Conservation (phyloP, 345 rosid species). For the Hypericum androsaemum region DNA sequence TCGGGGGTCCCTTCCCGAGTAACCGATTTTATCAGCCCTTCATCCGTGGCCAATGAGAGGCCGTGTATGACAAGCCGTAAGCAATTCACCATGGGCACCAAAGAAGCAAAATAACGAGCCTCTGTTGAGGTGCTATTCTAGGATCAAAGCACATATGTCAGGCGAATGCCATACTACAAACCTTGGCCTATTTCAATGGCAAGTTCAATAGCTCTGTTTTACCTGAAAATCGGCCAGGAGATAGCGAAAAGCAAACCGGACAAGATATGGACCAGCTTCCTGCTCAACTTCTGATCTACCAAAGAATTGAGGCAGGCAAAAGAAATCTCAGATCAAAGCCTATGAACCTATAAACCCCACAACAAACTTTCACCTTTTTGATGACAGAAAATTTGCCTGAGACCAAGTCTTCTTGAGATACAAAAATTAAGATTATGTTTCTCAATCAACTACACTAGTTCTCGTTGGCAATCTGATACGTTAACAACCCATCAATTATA, state of each 20-base stretch:
- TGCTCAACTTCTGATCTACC: conserved; percentile 53
- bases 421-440: no score
- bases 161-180: conserved; percentile 2
- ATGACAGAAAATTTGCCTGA: no score
- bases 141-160: conserved; percentile 15
- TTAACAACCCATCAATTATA: no score
- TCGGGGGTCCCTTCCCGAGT: conserved; percentile 75
- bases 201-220: background rate
- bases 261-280: conserved; percentile 74
- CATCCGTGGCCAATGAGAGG: conserved; percentile 38
- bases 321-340: no score
- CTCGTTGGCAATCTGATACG: no score
- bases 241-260: conserved; percentile 67
- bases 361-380: no score
- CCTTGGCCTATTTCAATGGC: no score
- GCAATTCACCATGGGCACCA: conserved; percentile 68
- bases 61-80: conserved; percentile 60
- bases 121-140: conserved; percentile 55
- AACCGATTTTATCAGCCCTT: conserved; percentile 58
- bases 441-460: no score
- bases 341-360: no score
- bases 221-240: conserved; percentile 92
- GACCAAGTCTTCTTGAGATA: no score
- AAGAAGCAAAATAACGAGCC: conserved; percentile 72
- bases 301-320: no score